Percentiles rank a stretch among this genome's conserved stretches.
Evolutionary conservation across 108 stramenopile species (phyloP).

Genomic region (Cyclotella atomus): DNA sequence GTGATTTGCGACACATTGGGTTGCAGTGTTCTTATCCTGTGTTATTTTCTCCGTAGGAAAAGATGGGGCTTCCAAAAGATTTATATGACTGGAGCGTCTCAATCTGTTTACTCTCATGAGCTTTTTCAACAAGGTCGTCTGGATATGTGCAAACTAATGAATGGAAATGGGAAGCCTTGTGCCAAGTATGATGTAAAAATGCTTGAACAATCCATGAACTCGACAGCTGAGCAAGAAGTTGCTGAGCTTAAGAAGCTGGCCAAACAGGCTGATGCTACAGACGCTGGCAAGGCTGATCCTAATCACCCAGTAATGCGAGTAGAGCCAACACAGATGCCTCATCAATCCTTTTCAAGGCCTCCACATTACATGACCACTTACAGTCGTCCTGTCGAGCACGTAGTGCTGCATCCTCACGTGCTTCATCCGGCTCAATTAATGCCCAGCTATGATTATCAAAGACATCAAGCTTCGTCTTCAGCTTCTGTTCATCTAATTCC

Average conservation of each 20-base stretch:
- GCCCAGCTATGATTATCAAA: not conserved
- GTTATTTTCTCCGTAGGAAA: no score
- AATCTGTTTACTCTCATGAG: constrained; percentile 37
- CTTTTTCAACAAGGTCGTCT: constrained; percentile 30
- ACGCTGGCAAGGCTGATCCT: not conserved
- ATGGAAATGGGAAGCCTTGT: not conserved
- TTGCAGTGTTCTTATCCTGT: no score
- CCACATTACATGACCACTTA: not conserved
- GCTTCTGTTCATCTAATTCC: not conserved
- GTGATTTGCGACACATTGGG: no score
- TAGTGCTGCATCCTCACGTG: not conserved
- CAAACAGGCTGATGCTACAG: not conserved
- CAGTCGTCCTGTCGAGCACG: not conserved
- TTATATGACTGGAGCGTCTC: not conserved
- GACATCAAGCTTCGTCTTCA: not conserved
- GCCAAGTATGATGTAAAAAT: not conserved
- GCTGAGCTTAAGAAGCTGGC: not conserved
- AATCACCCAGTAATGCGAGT: not conserved
- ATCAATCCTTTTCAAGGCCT: not conserved
- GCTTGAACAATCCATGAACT: not conserved
- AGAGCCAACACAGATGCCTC: not conserved
- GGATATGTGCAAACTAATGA: constrained; percentile 23
- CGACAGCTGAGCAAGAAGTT: not conserved
- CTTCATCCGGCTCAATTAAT: not conserved
- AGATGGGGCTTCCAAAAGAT: constrained; percentile 52